These are phyloP conservation scores for Pichia manshurica DNA, from an alignment of 805 yeast species.

Conservation along the genomic window DNA sequence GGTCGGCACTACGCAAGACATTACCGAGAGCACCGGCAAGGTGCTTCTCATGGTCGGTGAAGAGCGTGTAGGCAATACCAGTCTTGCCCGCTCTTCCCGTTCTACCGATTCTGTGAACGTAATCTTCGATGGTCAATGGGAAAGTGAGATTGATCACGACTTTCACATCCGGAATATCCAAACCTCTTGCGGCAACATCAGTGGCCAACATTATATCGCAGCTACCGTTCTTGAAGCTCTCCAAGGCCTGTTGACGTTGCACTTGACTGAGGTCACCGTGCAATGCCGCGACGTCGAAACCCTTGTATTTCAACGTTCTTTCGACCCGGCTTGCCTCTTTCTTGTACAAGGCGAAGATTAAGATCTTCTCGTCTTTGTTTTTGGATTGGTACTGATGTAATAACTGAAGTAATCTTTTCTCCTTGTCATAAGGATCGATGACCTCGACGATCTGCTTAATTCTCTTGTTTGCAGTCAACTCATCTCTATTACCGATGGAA, in stretches of 20 bases:
- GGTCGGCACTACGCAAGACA: constrained; percentile 88
- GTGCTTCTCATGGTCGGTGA: constrained; percentile 96
- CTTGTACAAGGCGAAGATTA: constrained; percentile 91
- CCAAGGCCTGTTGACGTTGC: constrained; percentile 85
- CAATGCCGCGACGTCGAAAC: constrained; percentile 82
- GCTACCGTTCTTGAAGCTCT: constrained; percentile 75
- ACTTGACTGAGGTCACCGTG: constrained; percentile 94
- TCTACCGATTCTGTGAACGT: constrained; percentile 99
- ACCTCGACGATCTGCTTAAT: constrained; percentile 93
- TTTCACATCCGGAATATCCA: constrained; percentile 96
- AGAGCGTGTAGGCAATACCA: constrained; percentile 91
- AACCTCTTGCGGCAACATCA: constrained; percentile 97
- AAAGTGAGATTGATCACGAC: constrained; percentile 94
- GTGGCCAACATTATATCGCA: constrained; percentile 83
- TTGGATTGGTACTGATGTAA: constrained; percentile 65
- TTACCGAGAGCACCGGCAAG: constrained; percentile 91
- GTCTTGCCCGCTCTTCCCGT: constrained; percentile 99
- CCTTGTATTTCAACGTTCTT: constrained; percentile 61
- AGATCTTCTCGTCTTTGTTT: constrained; percentile 67
- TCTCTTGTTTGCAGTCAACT: constrained; percentile 88
- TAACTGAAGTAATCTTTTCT: constrained; percentile 63
- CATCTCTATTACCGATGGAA: constrained; percentile 91
- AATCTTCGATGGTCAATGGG: constrained; percentile 96
- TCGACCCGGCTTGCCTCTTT: constrained; percentile 95
- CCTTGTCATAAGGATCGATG: constrained; percentile 75